Percentiles rank a stretch among this genome's conserved stretches.
Conservation (phyloP, 768 basidiomycete genomes). For the Polyporus arcularius region DNA sequence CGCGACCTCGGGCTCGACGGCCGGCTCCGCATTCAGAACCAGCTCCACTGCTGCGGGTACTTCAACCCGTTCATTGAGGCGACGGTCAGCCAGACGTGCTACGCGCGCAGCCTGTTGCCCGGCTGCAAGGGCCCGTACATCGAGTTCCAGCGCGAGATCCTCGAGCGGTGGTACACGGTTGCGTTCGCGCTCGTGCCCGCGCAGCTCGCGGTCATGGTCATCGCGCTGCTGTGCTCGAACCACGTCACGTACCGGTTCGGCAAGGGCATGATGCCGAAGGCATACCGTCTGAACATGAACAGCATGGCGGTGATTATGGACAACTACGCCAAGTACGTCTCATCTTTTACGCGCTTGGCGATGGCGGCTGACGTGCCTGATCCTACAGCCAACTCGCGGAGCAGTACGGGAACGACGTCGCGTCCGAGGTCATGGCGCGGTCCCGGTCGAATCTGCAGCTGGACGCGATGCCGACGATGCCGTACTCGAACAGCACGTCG, state of each 20-base stretch:
- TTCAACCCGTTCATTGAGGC: slow-evolving; percentile 81
- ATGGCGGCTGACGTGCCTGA: background rate
- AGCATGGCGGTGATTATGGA: slow-evolving; percentile 87
- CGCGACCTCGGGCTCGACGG: slow-evolving; percentile 57
- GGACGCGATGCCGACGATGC: slow-evolving; percentile 32
- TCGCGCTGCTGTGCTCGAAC: slow-evolving; percentile 71
- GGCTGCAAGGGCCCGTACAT: slow-evolving; percentile 74
- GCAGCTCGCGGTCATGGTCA: slow-evolving; percentile 64
- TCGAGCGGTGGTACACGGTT: slow-evolving; percentile 65
- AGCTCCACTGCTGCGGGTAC: slow-evolving; percentile 79
- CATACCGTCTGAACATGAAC: slow-evolving; percentile 71
- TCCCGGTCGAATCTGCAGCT: slow-evolving; percentile 55
- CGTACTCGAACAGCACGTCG: slow-evolving; percentile 26
- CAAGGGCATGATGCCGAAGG: slow-evolving; percentile 87
- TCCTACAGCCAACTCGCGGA: slow-evolving; percentile 65
- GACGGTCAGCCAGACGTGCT: slow-evolving; percentile 72
- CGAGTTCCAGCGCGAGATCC: slow-evolving; percentile 53
- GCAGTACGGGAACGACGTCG: slow-evolving; percentile 68
- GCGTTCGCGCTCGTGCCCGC: slow-evolving; percentile 68
- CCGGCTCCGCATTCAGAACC: slow-evolving; percentile 70
- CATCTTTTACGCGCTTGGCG: background rate
- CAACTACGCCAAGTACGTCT: slow-evolving; percentile 70
- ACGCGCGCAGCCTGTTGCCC: slow-evolving; percentile 66
- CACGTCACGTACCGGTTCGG: slow-evolving; percentile 87
- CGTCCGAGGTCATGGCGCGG: slow-evolving; percentile 56